Base-by-base conservation (phyloP, 495 filamentous ascomycete species). In the Tuber borchii region DNA sequence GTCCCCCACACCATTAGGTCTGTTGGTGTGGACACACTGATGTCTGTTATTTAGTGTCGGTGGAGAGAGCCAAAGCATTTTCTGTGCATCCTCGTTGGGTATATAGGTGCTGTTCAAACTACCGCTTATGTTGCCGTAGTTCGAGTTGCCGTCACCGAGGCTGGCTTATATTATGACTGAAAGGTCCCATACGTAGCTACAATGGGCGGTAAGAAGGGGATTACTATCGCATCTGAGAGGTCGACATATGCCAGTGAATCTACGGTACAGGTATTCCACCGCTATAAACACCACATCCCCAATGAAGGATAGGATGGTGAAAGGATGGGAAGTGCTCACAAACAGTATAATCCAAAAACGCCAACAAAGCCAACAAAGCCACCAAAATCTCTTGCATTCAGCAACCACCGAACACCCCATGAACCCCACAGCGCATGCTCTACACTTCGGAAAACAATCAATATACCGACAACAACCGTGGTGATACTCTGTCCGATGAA, bases 341-440 rank as follows among this genome's bases (percentile, higher is more conserved):
- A 83, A 90, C 88, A 93, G 78, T 93, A 93, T 70, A 93, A 84
- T 14, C 91, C 90, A 83, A 90, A 93, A 16, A 96, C 93, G 17
- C 95, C 95, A 83, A 93, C 92, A 84, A n/a, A n/a, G 17, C 95
- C 95, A 83, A 93, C 92, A 84, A 97, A 97, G 0, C 95, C 95
- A 71, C 87, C 87, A 2, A 91, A 77, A 0, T 92, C 93, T 74
- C 95, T 87, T 2, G 87, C 83, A 0, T 94, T 80, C 17, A 98
- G 86, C 31, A 97, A 85, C 69, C 83, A 82, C 37, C 93, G 84
- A 3, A 97, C 86, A 22, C 89, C 88, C 45, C 84, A 87, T 10
- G 85, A 85, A 2, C 95, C 95, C 26, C 96, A 85, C 3, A 94
- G 91, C 70, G 89, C 90, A 73, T 92, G 81, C 0, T 90, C 89